Percentiles rank a stretch among this genome's conserved stretches.
Conservation (phyloP, 139 green algal species). For the Asterochloris sp. region DNA sequence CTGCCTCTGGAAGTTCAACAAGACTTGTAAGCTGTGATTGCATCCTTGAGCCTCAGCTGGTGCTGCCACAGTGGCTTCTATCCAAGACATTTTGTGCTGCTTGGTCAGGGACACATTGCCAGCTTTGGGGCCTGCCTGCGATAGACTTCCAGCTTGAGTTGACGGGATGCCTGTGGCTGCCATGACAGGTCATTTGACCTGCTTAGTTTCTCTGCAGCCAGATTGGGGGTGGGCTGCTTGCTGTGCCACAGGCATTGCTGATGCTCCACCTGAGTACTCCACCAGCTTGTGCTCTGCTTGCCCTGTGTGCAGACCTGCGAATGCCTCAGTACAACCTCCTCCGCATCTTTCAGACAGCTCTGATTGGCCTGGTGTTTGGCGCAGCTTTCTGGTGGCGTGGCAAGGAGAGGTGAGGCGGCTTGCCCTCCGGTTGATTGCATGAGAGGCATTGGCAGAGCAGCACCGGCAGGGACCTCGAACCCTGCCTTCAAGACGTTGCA, state of each 20-base stretch:
- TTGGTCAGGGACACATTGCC: background rate
- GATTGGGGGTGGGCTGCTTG: constrained; percentile 1
- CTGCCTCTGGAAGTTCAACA: constrained; percentile 24
- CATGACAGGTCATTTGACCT: background rate
- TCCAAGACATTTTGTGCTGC: constrained; percentile 4
- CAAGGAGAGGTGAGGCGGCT: background rate
- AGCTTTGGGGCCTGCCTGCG: constrained; percentile 1
- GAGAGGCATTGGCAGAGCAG: no score
- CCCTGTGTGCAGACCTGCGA: constrained; percentile 11
- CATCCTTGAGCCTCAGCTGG: constrained; percentile 19
- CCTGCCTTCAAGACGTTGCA: no score
- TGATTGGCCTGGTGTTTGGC: background rate
- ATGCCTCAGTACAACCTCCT: background rate
- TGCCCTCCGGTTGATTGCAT: background rate
- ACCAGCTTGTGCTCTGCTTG: constrained; percentile 11
- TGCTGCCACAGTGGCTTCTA: constrained; percentile 16
- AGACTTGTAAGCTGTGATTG: constrained; percentile 15
- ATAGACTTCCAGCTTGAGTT: no score
- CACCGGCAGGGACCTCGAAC: no score
- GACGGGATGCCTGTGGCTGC: no score
- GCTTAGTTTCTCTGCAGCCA: background rate
- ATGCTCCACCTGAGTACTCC: background rate
- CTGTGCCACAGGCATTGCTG: constrained; percentile 6
- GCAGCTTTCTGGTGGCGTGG: background rate
- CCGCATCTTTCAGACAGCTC: background rate